These are phyloP conservation scores for Globisporangium carolinianum DNA, from an alignment of 352 stramenopile species.

Conservation along the genomic window DNA sequence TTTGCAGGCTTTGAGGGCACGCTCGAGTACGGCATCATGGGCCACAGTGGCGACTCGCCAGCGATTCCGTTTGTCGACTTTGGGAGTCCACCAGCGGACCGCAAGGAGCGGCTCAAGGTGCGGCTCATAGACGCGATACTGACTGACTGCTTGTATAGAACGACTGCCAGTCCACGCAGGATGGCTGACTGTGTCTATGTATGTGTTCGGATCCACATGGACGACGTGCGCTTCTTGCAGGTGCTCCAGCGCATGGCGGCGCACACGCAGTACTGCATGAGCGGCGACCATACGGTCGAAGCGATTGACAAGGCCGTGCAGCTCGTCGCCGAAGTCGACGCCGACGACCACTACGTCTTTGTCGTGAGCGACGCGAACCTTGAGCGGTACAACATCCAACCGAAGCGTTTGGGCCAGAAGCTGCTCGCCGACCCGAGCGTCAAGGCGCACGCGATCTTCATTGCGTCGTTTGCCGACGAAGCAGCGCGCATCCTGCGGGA, in stretches of 20 bases:
- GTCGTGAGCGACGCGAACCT: slow-evolving; percentile 95
- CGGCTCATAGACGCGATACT: too few relatives aligned
- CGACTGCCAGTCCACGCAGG: too few relatives aligned
- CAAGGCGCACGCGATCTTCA: slow-evolving; percentile 78
- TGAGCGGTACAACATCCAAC: slow-evolving; percentile 85
- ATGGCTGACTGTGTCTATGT: too few relatives aligned
- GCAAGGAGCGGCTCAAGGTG: slow-evolving; percentile 58
- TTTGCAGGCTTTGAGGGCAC: slow-evolving; percentile 86
- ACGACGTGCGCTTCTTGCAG: slow-evolving; percentile 27
- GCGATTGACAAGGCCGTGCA: slow-evolving; percentile 82
- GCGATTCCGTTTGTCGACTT: slow-evolving; percentile 90
- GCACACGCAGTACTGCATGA: slow-evolving; percentile 92
- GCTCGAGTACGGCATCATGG: slow-evolving; percentile 91
- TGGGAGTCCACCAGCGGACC: slow-evolving; percentile 66
- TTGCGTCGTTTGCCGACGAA: slow-evolving; percentile 80
- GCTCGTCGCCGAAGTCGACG: slow-evolving; percentile 50
- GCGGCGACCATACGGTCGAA: slow-evolving; percentile 92
- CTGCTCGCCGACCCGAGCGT: slow-evolving; percentile 45
- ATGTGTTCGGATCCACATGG: too few relatives aligned
- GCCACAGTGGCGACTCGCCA: slow-evolving; percentile 87
- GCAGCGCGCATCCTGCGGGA: slow-evolving; percentile 54
- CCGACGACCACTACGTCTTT: slow-evolving; percentile 87
- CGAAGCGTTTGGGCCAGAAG: slow-evolving; percentile 42
- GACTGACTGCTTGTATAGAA: too few relatives aligned
- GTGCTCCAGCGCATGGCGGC: slow-evolving; percentile 92